Percentiles rank a stretch among this genome's conserved stretches.
Evolutionary conservation across 176 grass and related monocot species (phyloP).

Genomic region (Thinopyrum elongatum): DNA sequence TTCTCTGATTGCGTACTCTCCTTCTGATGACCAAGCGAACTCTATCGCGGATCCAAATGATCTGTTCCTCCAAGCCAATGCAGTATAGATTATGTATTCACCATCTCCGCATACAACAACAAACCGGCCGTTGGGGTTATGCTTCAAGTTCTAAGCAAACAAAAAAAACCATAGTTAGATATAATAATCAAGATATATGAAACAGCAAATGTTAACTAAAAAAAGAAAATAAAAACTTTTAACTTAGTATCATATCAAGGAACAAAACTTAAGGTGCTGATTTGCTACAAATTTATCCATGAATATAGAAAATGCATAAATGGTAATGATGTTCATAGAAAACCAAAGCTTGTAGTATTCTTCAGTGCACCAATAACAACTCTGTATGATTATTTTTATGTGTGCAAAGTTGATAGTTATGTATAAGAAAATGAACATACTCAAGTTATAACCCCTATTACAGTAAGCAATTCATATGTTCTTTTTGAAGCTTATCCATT

Average conservation of each 20-base stretch:
- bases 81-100: slow-evolving; percentile 97
- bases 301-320: neutral
- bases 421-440: slow-evolving; percentile 10
- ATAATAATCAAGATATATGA: neutral
- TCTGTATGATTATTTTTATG: neutral
- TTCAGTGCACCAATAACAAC: neutral
- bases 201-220: neutral
- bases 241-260: slow-evolving; percentile 1
- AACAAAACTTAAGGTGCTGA: neutral
- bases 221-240: neutral
- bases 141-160: slow-evolving; percentile 85
- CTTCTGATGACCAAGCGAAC: slow-evolving; percentile 93
- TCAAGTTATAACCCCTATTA: neutral
- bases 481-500: neutral
- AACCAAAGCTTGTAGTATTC: neutral
- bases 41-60: slow-evolving; percentile 94
- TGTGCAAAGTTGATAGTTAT: neutral
- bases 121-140: slow-evolving; percentile 96
- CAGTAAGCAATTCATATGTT: neutral
- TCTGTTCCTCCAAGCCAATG: slow-evolving; percentile 96
- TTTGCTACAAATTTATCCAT: neutral
- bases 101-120: slow-evolving; percentile 98
- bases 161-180: slow-evolving; percentile 31
- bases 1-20: slow-evolving; percentile 93
- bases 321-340: neutral